Percentiles rank a stretch among this genome's conserved stretches.
phyloP scores from a whole-genome alignment of 148 eudicot species.

The Vaccinium myrtillus region DNA sequence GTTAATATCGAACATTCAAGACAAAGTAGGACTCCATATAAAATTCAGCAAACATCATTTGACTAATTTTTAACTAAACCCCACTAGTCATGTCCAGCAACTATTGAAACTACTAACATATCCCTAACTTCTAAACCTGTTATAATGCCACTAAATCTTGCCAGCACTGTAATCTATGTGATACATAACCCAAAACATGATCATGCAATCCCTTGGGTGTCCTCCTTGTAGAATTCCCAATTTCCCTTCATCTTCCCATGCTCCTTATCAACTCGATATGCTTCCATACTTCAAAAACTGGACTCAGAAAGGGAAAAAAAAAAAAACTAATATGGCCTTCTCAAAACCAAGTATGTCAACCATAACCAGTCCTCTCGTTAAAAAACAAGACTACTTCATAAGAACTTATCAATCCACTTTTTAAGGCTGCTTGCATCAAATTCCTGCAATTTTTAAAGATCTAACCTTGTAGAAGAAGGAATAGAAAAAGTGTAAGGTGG shows the following conservation, averaged over 20 bases:
- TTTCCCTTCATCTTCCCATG: neutral
- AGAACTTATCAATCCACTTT: neutral
- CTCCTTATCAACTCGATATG: neutral
- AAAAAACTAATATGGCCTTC: neutral
- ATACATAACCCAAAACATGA: neutral
- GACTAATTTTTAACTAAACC: neutral
- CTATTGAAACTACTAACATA: neutral
- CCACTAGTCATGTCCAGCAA: neutral
- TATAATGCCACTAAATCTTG: conserved; percentile 6
- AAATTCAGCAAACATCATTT: neutral
- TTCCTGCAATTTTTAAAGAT: neutral
- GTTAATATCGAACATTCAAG: neutral
- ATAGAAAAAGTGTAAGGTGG: neutral
- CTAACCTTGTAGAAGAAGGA: neutral
- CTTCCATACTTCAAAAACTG: neutral
- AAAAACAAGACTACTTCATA: neutral
- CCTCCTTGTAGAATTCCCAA: neutral
- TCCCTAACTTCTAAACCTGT: neutral
- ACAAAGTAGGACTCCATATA: neutral
- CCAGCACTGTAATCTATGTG: neutral
- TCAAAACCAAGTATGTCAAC: neutral
- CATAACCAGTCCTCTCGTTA: neutral
- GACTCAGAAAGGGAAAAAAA: no score
- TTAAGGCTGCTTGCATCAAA: neutral
- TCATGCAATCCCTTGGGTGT: neutral